phyloP scores from a whole-genome alignment of 2,329 filamentous ascomycete species.

The Fusarium solani-melongenae region DNA sequence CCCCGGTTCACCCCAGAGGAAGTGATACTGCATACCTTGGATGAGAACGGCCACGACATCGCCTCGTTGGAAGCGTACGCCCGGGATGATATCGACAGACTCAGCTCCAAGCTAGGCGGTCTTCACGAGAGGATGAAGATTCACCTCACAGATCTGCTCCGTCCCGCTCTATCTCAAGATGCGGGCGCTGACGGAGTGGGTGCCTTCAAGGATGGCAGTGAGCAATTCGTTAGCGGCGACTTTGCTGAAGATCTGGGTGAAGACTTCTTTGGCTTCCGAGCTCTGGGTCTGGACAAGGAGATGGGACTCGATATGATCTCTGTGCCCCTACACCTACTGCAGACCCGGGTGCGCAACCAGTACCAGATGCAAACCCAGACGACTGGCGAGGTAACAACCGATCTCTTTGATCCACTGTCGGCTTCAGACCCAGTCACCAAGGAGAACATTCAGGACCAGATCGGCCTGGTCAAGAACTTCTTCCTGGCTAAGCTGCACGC shows the following conservation, averaged over 20 bases:
- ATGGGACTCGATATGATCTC: conserved; percentile 88
- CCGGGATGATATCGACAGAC: conserved; percentile 91
- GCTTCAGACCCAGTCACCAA: conserved; percentile 81
- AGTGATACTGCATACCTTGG: conserved; percentile 84
- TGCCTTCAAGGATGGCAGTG: conserved; percentile 95
- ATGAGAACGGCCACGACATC: conserved; percentile 85
- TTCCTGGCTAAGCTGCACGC: conserved; percentile 90
- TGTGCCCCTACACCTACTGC: conserved; percentile 92
- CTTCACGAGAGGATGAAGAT: conserved; percentile 96
- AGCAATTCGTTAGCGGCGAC: conserved; percentile 95
- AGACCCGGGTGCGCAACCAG: conserved; percentile 87
- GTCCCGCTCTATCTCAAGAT: conserved; percentile 82
- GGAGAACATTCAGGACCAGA: conserved; percentile 81
- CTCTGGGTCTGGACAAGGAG: conserved; percentile 90
- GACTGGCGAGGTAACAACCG: conserved; percentile 66
- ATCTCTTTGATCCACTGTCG: conserved; percentile 75
- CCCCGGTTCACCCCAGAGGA: conserved; percentile 85
- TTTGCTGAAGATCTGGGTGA: conserved; percentile 98
- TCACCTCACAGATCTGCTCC: conserved; percentile 91
- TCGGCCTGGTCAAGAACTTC: conserved; percentile 90
- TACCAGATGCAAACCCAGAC: conserved; percentile 80
- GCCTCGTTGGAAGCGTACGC: conserved; percentile 86
- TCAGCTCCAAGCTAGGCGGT: conserved; percentile 79
- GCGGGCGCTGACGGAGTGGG: conserved; percentile 85
- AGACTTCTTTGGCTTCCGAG: conserved; percentile 99